A percentile compares a stretch with the other conserved stretches of the same genome.
Evolutionary conservation across 2,329 filamentous ascomycete species (phyloP).

Genomic region (Verticillium dahliae): DNA sequence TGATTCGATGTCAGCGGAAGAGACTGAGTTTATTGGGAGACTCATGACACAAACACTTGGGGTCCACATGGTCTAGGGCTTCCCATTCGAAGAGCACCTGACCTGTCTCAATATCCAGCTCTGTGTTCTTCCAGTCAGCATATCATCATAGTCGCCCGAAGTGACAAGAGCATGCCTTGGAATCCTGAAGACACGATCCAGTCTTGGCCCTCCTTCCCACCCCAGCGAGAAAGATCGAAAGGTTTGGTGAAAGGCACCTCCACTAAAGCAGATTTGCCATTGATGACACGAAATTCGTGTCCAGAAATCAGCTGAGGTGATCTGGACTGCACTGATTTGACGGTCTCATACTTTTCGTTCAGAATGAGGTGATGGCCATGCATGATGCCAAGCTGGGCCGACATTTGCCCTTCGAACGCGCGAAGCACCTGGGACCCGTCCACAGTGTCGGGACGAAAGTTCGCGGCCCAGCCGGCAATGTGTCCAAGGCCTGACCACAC

Average conservation of each 20-base stretch:
- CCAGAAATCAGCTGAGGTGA: slow-evolving; percentile 44
- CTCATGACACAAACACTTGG: background rate
- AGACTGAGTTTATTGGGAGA: no score
- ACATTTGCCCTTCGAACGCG: slow-evolving; percentile 46
- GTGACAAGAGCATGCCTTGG: background rate
- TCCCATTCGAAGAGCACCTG: slow-evolving; percentile 41
- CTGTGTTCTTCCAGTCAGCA: slow-evolving; percentile 12
- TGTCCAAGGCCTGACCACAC: slow-evolving; percentile 51
- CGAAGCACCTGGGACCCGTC: slow-evolving; percentile 46
- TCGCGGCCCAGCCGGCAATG: slow-evolving; percentile 44
- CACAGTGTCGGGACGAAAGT: slow-evolving; percentile 45
- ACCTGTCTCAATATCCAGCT: slow-evolving; percentile 44
- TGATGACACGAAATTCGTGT: slow-evolving; percentile 49
- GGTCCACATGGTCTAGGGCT: slow-evolving; percentile 19
- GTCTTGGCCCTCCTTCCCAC: background rate
- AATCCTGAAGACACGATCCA: slow-evolving; percentile 4
- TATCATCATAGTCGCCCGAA: background rate
- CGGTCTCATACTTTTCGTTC: slow-evolving; percentile 46
- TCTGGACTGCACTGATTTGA: slow-evolving; percentile 43
- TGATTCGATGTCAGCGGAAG: background rate
- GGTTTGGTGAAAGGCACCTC: background rate
- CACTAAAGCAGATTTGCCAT: slow-evolving; percentile 24
- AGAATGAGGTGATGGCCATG: slow-evolving; percentile 48
- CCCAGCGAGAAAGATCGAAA: background rate
- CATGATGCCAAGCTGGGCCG: slow-evolving; percentile 43